These are phyloP conservation scores for Uronychia setigera DNA, from an alignment of 73 alveolate genomes.

Conservation along the genomic window DNA sequence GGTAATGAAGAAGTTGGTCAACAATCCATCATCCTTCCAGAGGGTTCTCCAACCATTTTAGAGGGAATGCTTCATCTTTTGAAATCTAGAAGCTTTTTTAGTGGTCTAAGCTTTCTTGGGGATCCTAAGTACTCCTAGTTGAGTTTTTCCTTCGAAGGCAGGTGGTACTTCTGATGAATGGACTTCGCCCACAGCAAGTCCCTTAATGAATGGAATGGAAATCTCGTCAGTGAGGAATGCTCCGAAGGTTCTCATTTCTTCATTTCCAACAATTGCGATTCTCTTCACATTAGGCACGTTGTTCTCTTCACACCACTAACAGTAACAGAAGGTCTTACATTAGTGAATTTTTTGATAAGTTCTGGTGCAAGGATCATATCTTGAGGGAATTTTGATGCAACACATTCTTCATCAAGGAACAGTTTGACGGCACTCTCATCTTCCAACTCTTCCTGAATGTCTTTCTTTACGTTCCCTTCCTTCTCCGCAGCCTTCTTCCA, in stretches of 20 bases:
- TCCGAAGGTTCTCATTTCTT: not conserved
- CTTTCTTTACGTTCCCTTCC: not conserved
- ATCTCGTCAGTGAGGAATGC: not conserved
- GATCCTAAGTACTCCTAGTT: no score
- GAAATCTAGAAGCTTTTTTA: no score
- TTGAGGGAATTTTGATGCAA: not conserved
- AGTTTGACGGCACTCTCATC: not conserved
- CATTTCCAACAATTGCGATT: not conserved
- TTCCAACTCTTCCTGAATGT: not conserved
- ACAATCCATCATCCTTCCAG: no score
- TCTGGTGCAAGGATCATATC: conserved; percentile 13
- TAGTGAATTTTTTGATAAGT: not conserved
- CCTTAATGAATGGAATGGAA: not conserved
- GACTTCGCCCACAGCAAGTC: not conserved
- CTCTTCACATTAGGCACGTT: not conserved
- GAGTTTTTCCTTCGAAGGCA: no score
- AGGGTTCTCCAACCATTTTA: no score
- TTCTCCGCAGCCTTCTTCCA: conserved; percentile 20
- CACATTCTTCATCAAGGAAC: conserved; percentile 7
- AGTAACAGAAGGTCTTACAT: no score
- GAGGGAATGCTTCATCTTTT: no score
- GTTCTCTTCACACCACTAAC: conserved; percentile 16
- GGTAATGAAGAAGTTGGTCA: no score
- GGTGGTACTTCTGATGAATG: not conserved
- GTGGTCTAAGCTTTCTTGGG: no score